Evolutionary conservation across 2,329 filamentous ascomycete genomes (phyloP), one percentile per base, ranked within the genome.

Genomic region (Metarhizium robertsii): DNA sequence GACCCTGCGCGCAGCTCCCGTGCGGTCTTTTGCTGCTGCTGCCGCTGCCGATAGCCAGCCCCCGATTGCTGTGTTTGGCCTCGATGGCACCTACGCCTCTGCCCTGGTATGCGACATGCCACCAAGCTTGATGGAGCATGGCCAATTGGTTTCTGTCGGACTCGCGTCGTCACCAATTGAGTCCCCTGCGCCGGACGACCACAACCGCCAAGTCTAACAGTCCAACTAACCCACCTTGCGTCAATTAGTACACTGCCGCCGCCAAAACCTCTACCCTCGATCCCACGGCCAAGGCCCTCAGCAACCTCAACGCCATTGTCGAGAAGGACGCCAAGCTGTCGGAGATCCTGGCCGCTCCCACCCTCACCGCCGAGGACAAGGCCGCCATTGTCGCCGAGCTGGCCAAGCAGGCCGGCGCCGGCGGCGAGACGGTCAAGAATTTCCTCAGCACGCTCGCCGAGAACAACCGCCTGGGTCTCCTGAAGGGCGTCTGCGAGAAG

Each of bases 51-150:
- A 86, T 59, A 76, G 84, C 73, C 92, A 89, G 81, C 85, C 92
- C 67, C 94, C 94, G 65, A 80, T 96, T 71, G 83, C 92, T 67
- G 84, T 99, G 70, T 99, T 90, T 77, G 94, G 94, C 67, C 79
- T 99, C 71, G 94, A 97, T 76, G 94, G 94, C 75, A 97, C 92
- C 72, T 99, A 99, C 79, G 94, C 94, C 73, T 91, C 87, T 78
- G 94, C 94, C 79, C 83, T 99, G 86, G 94, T 99, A 92, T 74
- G 45, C 45, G 30, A 29, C 7, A 48, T 4, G 25, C 25, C 3
- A 25, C 25, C 25, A 25, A 25, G 25, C 1, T 25, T 1, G 25
- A 25, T 4, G 25, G 25, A 25, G 25, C 25, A 4, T 11, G 25
- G 16, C 18, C 45, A 48, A 30, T 30, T 30, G 20, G 45, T 6